A percentile compares a stretch with the other conserved stretches of the same genome.
phyloP scores from a whole-genome alignment of 2,329 filamentous ascomycete genomes.

The Alternaria alternata region DNA sequence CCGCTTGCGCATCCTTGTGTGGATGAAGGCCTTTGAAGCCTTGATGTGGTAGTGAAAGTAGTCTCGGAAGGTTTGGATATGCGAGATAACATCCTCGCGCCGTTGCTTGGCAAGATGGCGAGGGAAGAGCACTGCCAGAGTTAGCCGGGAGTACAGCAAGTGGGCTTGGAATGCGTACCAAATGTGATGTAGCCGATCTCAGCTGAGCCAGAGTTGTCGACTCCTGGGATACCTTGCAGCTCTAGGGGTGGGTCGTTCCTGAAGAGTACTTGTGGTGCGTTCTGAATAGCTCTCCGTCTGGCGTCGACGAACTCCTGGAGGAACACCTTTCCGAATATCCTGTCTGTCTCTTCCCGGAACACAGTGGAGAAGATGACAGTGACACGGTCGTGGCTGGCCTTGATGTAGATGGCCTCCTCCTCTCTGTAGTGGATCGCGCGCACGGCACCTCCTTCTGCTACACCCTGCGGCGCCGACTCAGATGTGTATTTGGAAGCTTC shows the following conservation, averaged over 20 bases:
- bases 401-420: constrained; percentile 98
- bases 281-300: constrained; percentile 91
- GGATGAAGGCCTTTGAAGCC: constrained; percentile 98
- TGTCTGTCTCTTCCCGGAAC: constrained; percentile 96
- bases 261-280: constrained; percentile 97
- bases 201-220: constrained; percentile 74
- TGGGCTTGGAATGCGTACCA: constrained; percentile 65
- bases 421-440: constrained; percentile 98
- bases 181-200: constrained; percentile 99
- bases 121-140: constrained; percentile 81
- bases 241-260: constrained; percentile 93
- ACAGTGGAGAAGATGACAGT: constrained; percentile 99
- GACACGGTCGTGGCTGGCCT: constrained; percentile 95
- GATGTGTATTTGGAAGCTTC: constrained; percentile 92
- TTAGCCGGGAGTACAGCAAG: constrained; percentile 25
- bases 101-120: constrained; percentile 90
- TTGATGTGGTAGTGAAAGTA: constrained; percentile 99
- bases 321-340: constrained; percentile 97
- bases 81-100: constrained; percentile 94
- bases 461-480: constrained; percentile 90
- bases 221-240: constrained; percentile 84
- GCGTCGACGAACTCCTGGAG: constrained; percentile 96
- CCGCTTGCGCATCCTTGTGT: constrained; percentile 95
- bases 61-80: constrained; percentile 99
- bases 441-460: constrained; percentile 87